Percentiles rank a stretch among this genome's conserved stretches.
phyloP scores from a whole-genome alignment of 441 rosid species.

The Dalechampia spathulata region DNA sequence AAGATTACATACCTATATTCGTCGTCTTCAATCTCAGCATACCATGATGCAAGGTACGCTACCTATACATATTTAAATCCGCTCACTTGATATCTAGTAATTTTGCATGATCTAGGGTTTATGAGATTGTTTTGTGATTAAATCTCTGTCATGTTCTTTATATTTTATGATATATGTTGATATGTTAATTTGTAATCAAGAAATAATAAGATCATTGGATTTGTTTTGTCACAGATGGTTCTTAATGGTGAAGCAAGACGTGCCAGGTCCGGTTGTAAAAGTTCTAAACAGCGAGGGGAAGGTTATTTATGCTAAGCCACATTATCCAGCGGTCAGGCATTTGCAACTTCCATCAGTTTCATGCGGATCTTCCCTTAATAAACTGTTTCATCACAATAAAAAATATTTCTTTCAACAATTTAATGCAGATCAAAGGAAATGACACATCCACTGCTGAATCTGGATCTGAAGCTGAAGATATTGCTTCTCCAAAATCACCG shows the following conservation, averaged over 20 bases:
- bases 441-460: constrained; percentile 99
- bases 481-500: constrained; percentile 83
- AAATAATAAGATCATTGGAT: constrained; percentile 8
- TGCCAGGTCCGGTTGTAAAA: constrained; percentile 85
- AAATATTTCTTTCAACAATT: not conserved
- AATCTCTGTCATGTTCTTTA: too few relatives aligned
- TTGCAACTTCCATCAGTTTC: constrained; percentile 10
- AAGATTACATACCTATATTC: too few relatives aligned
- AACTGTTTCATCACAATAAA: not conserved
- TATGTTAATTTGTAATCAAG: not conserved
- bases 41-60: too few relatives aligned
- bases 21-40: too few relatives aligned
- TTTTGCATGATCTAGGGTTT: too few relatives aligned
- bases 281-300: constrained; percentile 85
- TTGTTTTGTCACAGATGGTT: constrained; percentile 55
- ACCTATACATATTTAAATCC: too few relatives aligned
- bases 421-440: constrained; percentile 70
- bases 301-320: constrained; percentile 87
- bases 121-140: too few relatives aligned
- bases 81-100: too few relatives aligned
- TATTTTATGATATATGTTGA: too few relatives aligned
- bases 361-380: not conserved
- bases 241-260: constrained; percentile 68
- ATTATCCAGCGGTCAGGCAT: constrained; percentile 49
- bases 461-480: constrained; percentile 97